Conservation (phyloP, 805 yeast species). For the Kazachstania kunashirensis region DNA sequence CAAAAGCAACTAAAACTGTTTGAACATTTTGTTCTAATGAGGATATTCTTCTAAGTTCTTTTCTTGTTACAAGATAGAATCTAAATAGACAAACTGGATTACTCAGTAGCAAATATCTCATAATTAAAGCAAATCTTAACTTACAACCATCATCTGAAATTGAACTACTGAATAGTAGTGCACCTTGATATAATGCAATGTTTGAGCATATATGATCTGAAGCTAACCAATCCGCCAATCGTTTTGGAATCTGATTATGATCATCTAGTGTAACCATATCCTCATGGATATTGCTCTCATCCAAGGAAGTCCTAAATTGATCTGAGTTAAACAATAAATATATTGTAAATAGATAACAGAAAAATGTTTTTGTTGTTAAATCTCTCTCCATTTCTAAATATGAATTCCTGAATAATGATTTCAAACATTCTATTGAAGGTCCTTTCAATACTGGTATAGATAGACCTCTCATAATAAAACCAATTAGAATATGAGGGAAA, state of each 20-base stretch:
- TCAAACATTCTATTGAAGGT: constrained; percentile 37
- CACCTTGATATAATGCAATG: constrained; percentile 30
- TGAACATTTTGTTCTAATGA: constrained; percentile 21
- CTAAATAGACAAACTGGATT: constrained; percentile 28
- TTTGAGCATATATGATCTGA: constrained; percentile 24
- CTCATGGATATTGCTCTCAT: constrained; percentile 28
- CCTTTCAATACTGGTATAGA: constrained; percentile 47
- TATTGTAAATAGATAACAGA: constrained; percentile 25
- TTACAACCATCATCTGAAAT: constrained; percentile 31
- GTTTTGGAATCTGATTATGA: constrained; percentile 30
- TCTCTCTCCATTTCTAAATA: constrained; percentile 26
- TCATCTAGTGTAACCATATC: constrained; percentile 27
- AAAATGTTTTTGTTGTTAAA: constrained; percentile 6
- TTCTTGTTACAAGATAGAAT: constrained; percentile 24
- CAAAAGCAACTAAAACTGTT: constrained; percentile 26
- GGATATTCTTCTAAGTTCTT: constrained; percentile 20
- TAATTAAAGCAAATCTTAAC: constrained; percentile 27
- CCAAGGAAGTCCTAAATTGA: constrained; percentile 27
- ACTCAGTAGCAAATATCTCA: constrained; percentile 26
- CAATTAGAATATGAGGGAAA: constrained; percentile 42
- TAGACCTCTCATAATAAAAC: constrained; percentile 45
- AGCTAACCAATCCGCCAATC: constrained; percentile 24
- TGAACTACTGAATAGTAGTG: constrained; percentile 26
- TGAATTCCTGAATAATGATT: constrained; percentile 36
- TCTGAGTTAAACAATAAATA: constrained; percentile 31